Evolutionary conservation across 371 early-diverging fungal genomes (phyloP).

Genomic region (Dentiscutata heterogama): DNA sequence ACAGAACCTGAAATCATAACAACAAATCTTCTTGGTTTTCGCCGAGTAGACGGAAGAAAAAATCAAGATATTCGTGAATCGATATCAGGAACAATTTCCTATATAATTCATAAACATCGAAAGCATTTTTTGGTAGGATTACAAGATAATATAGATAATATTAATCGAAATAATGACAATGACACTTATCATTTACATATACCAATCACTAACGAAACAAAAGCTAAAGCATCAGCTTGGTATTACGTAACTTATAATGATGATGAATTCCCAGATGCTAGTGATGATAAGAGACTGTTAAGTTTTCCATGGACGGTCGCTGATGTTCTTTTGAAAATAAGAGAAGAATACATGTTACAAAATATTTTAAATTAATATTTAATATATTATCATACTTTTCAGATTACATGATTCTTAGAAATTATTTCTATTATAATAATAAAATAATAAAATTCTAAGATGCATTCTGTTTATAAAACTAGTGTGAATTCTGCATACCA

Average conservation of each 20-base stretch:
- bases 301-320: slow-evolving; percentile 39
- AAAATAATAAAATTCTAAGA: no score
- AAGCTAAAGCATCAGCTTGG: slow-evolving; percentile 78
- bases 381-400: no score
- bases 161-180: slow-evolving; percentile 46
- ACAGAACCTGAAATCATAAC: slow-evolving; percentile 65
- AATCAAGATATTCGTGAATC: slow-evolving; percentile 59
- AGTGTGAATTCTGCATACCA: no score
- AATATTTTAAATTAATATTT: background rate
- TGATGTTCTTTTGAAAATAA: slow-evolving; percentile 10
- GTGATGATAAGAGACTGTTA: background rate
- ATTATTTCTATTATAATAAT: no score
- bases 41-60: slow-evolving; percentile 47
- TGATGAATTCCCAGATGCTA: background rate
- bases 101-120: slow-evolving; percentile 55
- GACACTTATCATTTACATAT: slow-evolving; percentile 47
- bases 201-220: slow-evolving; percentile 41
- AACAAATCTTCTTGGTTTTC: slow-evolving; percentile 49
- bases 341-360: background rate
- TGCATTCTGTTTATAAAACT: no score
- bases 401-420: no score
- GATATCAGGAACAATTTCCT: slow-evolving; percentile 55
- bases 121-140: slow-evolving; percentile 61
- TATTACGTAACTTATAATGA: slow-evolving; percentile 70
- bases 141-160: slow-evolving; percentile 37